Evolutionary conservation across 2,329 filamentous ascomycete species (phyloP), one percentile per base, ranked within the genome.

Genomic region (Ophiocordyceps camponoti-leonardi): DNA sequence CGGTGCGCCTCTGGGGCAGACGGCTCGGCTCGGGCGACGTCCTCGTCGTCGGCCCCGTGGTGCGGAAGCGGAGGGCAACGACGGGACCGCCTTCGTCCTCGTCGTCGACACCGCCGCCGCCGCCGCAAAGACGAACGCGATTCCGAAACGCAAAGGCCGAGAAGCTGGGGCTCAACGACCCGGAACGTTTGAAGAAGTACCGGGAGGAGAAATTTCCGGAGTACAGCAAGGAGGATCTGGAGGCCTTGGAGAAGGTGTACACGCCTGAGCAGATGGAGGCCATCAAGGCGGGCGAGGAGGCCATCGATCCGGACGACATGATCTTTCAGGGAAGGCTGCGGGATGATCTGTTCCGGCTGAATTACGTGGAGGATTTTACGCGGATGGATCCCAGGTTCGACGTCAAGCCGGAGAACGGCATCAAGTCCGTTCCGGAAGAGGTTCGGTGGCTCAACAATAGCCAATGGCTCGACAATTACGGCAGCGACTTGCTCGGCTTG

Each of bases 331-430:
- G 81, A 51, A 72, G 77, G 41, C 62, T 84, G 53, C 79, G 86
- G 49, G 72, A 68, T 46, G 87, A 94, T 59, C 73, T 79, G 10
- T 83, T 85, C 69, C 69, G 71, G 45, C 67, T 88, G 44, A 69
- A 76, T 49, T 92, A 94, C 61, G 66, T 90, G 46, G 87, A 95
- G 60, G 86, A 94, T 61, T 83, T 94, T 56, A 77, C 82, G 48
- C 73, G 74, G 47, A 73, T 90, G 50, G 77, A 86, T 56, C 85
- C 86, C 45, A 71, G 85, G 44, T 74, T 92, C 49, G 90, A 96
- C 66, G 75, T 81, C 58, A 77, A 68, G 60, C 73, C 65, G 53
- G 69, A 64, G 47, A 65, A 56, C 61, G 22, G 22, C 22, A 6
- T 23, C 22, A 42, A 61, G 64, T 58, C 64, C 60, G 55, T 71